phyloP scores from a whole-genome alignment of 805 yeast species.

The Barnettozyma siamensis region DNA sequence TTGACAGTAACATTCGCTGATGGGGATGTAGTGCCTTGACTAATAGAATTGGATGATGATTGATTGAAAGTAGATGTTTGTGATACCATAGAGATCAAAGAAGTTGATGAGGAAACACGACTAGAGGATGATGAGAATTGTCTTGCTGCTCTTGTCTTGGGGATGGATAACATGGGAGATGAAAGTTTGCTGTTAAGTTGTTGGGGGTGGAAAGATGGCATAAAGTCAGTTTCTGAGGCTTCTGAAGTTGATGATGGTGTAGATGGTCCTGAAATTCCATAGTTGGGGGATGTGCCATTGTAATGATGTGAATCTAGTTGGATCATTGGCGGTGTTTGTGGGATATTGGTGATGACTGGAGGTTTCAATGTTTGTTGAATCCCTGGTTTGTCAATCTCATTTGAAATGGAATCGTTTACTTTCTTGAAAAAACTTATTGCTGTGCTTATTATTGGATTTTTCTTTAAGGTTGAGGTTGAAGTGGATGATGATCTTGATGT shows the following conservation, averaged over 20 bases:
- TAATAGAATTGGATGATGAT: conserved; percentile 8
- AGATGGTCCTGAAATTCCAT: conserved; percentile 12
- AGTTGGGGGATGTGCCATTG: background rate
- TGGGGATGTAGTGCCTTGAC: conserved; percentile 2
- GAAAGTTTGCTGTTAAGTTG: background rate
- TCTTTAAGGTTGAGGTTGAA: conserved; percentile 14
- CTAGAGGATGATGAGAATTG: conserved; percentile 6
- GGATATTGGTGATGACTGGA: conserved; percentile 3
- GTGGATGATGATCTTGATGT: conserved; percentile 14
- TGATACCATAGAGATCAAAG: conserved; percentile 10
- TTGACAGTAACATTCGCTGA: background rate
- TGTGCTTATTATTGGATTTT: conserved; percentile 19
- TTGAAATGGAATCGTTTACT: conserved; percentile 7
- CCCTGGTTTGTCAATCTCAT: conserved; percentile 7
- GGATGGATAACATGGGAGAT: conserved; percentile 3
- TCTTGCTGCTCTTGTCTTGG: conserved; percentile 2
- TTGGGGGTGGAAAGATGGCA: background rate
- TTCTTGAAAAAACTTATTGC: conserved; percentile 24
- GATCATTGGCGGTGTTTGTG: conserved; percentile 9
- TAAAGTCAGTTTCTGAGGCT: conserved; percentile 18
- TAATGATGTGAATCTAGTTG: background rate
- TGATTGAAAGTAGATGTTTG: conserved; percentile 1
- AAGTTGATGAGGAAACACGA: conserved; percentile 14
- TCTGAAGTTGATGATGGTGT: conserved; percentile 20
- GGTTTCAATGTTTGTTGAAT: conserved; percentile 3